phyloP scores from a whole-genome alignment of 2,329 filamentous ascomycete species.

The Fusarium armeniacum region DNA sequence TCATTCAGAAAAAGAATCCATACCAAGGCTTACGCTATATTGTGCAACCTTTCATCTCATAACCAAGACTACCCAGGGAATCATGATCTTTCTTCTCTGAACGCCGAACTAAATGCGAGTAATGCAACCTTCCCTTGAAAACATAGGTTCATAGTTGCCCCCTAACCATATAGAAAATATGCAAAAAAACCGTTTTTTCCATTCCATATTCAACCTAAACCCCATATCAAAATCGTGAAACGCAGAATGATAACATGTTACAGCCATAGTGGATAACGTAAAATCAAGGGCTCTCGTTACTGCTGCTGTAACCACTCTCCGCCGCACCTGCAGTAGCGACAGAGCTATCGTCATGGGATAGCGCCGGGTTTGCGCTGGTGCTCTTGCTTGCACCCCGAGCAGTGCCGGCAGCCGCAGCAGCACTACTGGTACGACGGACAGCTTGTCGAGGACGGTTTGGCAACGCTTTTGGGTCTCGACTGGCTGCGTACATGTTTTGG shows the following conservation, averaged over 20 bases:
- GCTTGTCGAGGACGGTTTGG: conserved; percentile 38
- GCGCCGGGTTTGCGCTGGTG: conserved; percentile 47
- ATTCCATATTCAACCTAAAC: conserved; percentile 8
- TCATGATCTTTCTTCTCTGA: conserved; percentile 33
- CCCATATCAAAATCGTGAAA: conserved; percentile 17
- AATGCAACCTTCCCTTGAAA: conserved; percentile 26
- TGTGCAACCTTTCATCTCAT: conserved; percentile 8
- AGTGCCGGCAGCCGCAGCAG: conserved; percentile 53
- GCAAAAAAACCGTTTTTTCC: background rate
- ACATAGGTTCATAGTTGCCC: conserved; percentile 11
- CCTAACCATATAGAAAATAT: conserved; percentile 12
- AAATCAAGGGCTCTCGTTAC: conserved; percentile 49
- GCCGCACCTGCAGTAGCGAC: conserved; percentile 58
- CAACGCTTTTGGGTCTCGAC: conserved; percentile 33
- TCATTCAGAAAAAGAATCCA: conserved; percentile 14
- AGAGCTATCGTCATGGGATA: conserved; percentile 54
- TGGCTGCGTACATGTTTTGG: conserved; percentile 52
- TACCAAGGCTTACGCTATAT: conserved; percentile 11
- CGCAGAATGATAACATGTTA: conserved; percentile 4
- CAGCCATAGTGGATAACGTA: background rate
- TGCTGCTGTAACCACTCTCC: conserved; percentile 57
- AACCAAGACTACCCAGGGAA: conserved; percentile 33
- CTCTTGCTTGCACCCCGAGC: conserved; percentile 53
- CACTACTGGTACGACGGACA: conserved; percentile 51
- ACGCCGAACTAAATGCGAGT: conserved; percentile 47